A percentile compares a stretch with the other conserved stretches of the same genome.
phyloP scores from a whole-genome alignment of 148 eudicot genomes.

The Limonium bicolor region DNA sequence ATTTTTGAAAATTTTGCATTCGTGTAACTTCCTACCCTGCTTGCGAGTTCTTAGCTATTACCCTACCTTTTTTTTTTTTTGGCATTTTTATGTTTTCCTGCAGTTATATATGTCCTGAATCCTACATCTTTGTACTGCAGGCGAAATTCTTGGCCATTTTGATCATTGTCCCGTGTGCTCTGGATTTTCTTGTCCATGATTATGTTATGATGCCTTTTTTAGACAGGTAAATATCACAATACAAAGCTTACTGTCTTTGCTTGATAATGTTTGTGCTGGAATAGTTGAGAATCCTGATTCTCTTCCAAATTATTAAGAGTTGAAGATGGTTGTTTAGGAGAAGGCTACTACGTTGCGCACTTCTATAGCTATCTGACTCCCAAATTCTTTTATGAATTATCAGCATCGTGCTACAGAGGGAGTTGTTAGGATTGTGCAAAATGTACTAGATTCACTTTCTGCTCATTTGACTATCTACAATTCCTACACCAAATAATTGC shows the following conservation, averaged over 20 bases:
- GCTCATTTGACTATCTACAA: no score
- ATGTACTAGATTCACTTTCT: no score
- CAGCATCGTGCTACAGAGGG: no score
- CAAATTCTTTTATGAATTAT: no score
- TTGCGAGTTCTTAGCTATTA: not conserved
- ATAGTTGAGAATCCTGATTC: no score
- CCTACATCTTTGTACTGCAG: conserved; percentile 29
- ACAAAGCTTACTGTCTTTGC: conserved; percentile 8
- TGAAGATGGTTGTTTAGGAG: no score
- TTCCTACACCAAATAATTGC: no score
- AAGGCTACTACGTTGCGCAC: no score
- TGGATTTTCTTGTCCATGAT: conserved; percentile 93
- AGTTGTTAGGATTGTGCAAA: no score
- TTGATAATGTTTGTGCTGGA: not conserved
- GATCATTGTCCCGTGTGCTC: conserved; percentile 60
- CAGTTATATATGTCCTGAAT: not conserved
- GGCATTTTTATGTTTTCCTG: not conserved
- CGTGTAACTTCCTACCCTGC: not conserved
- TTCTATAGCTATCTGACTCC: no score
- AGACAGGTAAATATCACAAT: conserved; percentile 53
- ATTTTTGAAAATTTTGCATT: not conserved
- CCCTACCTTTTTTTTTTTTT: not conserved
- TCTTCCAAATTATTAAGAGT: no score
- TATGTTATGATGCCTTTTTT: conserved; percentile 91
- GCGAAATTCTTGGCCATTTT: conserved; percentile 86